These are phyloP conservation scores for Cordyceps cicadae DNA, from an alignment of 2,329 filamentous ascomycete species.

Conservation along the genomic window DNA sequence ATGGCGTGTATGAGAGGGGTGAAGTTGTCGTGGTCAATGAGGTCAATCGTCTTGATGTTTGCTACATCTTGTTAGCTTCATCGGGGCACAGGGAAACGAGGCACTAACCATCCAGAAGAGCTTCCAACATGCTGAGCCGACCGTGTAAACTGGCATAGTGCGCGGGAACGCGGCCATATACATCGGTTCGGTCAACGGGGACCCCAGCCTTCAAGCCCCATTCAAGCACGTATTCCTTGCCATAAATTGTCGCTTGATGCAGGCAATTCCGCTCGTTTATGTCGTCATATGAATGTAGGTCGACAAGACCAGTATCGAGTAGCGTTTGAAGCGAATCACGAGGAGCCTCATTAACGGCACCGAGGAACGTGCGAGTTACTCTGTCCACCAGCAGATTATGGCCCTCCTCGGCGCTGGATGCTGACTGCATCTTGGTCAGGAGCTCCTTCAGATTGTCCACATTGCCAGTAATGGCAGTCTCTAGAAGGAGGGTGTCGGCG, in stretches of 20 bases:
- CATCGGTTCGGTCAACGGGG: constrained; percentile 72
- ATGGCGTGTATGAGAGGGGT: constrained; percentile 93
- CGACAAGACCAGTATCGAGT: constrained; percentile 71
- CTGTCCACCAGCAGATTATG: constrained; percentile 58
- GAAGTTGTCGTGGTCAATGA: constrained; percentile 94
- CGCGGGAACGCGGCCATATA: constrained; percentile 86
- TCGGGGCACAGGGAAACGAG: not conserved
- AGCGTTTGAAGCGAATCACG: constrained; percentile 67
- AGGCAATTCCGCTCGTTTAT: constrained; percentile 97
- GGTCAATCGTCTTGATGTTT: constrained; percentile 68
- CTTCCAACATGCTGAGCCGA: constrained; percentile 71
- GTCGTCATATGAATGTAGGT: constrained; percentile 90
- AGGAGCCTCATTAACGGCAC: constrained; percentile 79
- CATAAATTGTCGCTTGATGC: constrained; percentile 94
- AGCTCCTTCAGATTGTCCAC: constrained; percentile 70
- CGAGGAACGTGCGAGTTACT: constrained; percentile 82
- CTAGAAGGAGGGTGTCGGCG: constrained; percentile 77
- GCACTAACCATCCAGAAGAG: constrained; percentile 54
- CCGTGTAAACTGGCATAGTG: constrained; percentile 98
- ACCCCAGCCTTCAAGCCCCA: constrained; percentile 69
- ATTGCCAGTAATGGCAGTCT: constrained; percentile 79
- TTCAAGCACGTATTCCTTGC: constrained; percentile 67
- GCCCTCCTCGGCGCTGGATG: constrained; percentile 42
- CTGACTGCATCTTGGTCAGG: constrained; percentile 59
- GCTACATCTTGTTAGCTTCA: constrained; percentile 30